Percentiles rank a stretch among this genome's conserved stretches.
Conservation (phyloP, 495 filamentous ascomycete species). For the Penicillium macrosclerotiorum region DNA sequence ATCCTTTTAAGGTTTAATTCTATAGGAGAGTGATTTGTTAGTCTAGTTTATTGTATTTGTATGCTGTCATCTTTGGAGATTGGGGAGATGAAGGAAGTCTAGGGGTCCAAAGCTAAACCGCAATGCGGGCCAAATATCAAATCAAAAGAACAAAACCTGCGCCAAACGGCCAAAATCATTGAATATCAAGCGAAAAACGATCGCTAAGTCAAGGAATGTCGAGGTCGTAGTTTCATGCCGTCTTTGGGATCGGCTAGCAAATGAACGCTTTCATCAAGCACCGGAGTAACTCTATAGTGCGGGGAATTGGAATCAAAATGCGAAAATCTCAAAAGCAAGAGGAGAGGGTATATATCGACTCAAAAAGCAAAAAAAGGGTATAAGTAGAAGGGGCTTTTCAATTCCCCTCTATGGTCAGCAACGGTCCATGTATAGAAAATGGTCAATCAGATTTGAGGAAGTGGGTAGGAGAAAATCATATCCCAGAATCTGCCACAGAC, state of each 20-base stretch:
- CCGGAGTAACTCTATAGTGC: not conserved
- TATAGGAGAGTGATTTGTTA: not conserved
- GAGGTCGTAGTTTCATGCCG: not conserved
- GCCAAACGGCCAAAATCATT: not conserved
- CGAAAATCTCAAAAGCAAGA: too few species aligned
- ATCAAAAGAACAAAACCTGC: not conserved
- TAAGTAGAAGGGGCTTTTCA: not conserved
- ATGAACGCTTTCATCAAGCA: not conserved
- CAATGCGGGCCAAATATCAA: not conserved
- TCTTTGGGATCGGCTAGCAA: not conserved
- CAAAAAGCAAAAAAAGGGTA: slow-evolving; percentile 2
- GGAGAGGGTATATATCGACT: slow-evolving; percentile 1
- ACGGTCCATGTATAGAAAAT: not conserved
- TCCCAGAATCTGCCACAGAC: slow-evolving; percentile 18
- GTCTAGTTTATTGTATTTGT: not conserved
- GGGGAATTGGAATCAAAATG: not conserved
- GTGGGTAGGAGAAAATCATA: slow-evolving; percentile 10
- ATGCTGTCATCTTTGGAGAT: not conserved
- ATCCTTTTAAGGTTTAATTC: too few species aligned
- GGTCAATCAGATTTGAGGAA: too few species aligned
- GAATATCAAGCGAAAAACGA: not conserved
- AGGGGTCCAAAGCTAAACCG: not conserved
- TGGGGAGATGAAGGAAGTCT: not conserved
- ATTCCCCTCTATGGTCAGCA: not conserved
- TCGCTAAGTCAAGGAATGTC: not conserved